Conservation (phyloP, 208 protist species). For the Endotrypanum monterogeii region DNA sequence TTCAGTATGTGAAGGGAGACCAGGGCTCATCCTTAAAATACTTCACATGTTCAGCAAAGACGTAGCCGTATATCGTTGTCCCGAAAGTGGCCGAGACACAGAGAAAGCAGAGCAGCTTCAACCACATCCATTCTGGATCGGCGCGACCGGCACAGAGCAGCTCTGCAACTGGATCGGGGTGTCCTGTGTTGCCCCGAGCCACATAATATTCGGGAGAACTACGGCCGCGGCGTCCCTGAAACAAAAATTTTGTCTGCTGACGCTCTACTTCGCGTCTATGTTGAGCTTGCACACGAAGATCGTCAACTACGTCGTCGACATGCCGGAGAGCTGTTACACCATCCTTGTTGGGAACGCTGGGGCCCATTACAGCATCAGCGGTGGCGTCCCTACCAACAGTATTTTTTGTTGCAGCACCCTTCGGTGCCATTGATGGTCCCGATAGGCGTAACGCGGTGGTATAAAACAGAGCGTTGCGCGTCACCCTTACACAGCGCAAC, state of each 20-base stretch:
- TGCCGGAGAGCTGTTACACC: constrained; percentile 5
- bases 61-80: constrained; percentile 65
- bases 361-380: not conserved
- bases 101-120: constrained; percentile 81
- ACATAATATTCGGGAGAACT: constrained; percentile 62
- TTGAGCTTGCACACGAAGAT: not conserved
- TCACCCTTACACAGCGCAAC: constrained; percentile 16
- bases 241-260: constrained; percentile 30
- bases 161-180: constrained; percentile 66
- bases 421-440: not conserved
- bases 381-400: not conserved
- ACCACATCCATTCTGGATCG: constrained; percentile 87
- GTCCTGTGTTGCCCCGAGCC: constrained; percentile 43
- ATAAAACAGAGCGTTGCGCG: constrained; percentile 1
- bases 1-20: constrained; percentile 53
- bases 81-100: constrained; percentile 74
- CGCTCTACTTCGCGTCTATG: not conserved
- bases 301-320: constrained; percentile 1
- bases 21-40: constrained; percentile 90
- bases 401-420: not conserved
- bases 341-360: not conserved
- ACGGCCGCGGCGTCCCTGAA: constrained; percentile 50
- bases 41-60: constrained; percentile 79
- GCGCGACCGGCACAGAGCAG: constrained; percentile 43
- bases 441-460: constrained; percentile 5